These are phyloP conservation scores for Mollisia scopiformis DNA, from an alignment of 2,329 filamentous ascomycete species.

Conservation along the genomic window DNA sequence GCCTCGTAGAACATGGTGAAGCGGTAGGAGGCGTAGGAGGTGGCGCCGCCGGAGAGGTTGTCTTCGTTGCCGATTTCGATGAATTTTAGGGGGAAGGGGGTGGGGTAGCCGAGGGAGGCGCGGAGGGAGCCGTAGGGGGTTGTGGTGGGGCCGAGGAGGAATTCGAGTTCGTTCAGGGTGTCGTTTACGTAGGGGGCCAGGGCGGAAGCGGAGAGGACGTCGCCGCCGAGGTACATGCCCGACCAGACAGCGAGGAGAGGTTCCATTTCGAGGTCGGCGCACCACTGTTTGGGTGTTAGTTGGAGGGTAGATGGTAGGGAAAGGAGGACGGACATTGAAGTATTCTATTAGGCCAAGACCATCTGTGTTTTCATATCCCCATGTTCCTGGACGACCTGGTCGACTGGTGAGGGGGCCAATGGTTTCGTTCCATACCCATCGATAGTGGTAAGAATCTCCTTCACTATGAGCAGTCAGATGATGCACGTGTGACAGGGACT, in stretches of 20 bases:
- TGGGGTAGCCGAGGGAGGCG: conserved; percentile 49
- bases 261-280: conserved; percentile 49
- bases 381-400: conserved; percentile 43
- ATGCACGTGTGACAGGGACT: conserved; percentile 7
- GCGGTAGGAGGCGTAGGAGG: conserved; percentile 40
- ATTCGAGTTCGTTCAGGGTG: conserved; percentile 54
- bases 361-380: conserved; percentile 47
- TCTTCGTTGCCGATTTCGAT: conserved; percentile 48
- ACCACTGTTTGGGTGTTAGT: conserved; percentile 38
- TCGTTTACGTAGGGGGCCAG: conserved; percentile 50
- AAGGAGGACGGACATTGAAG: conserved; percentile 33
- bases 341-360: conserved; percentile 55
- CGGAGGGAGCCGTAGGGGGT: conserved; percentile 49
- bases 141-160: conserved; percentile 46
- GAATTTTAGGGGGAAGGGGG: conserved; percentile 52
- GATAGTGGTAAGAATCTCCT: conserved; percentile 29
- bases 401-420: conserved; percentile 41
- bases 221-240: conserved; percentile 44
- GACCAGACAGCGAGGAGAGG: conserved; percentile 51
- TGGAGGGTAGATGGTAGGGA: neutral
- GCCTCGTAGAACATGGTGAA: conserved; percentile 52
- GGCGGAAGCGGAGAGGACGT: conserved; percentile 44
- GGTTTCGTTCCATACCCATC: conserved; percentile 42
- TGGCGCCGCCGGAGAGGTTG: conserved; percentile 44
- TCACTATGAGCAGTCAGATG: conserved; percentile 36